phyloP scores from a whole-genome alignment of 345 rosid genomes.

The Microthlaspi erraticum region DNA sequence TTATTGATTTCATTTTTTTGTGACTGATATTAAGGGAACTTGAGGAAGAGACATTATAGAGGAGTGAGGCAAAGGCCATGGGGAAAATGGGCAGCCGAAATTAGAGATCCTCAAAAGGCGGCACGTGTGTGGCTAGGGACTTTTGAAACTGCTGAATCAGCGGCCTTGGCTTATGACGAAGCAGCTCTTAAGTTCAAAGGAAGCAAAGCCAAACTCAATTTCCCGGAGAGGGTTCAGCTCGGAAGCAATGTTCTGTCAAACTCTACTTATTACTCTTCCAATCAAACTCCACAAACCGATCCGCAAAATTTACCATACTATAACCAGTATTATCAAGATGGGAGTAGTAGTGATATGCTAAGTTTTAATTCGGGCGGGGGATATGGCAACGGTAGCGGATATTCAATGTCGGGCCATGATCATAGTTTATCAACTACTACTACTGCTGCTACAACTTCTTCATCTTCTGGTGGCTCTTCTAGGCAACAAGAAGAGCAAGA shows the following conservation, averaged over 20 bases:
- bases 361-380: conserved; percentile 29
- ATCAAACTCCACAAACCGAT: conserved; percentile 12
- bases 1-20: not conserved
- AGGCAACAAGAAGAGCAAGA: conserved; percentile 46
- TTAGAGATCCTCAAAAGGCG: conserved; percentile 63
- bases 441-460: conserved; percentile 37
- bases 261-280: conserved; percentile 32
- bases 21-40: conserved; percentile 40
- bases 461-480: conserved; percentile 46
- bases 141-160: conserved; percentile 76
- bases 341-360: conserved; percentile 29
- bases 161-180: conserved; percentile 78
- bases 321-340: conserved; percentile 42
- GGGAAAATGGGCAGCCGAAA: conserved; percentile 76
- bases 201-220: conserved; percentile 80
- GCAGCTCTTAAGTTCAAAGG: conserved; percentile 86
- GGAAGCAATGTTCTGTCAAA: conserved; percentile 25
- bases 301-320: conserved; percentile 21
- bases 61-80: conserved; percentile 74
- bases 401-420: conserved; percentile 35
- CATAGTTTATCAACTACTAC: conserved; percentile 37
- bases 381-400: conserved; percentile 28
- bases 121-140: conserved; percentile 81
- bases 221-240: conserved; percentile 69
- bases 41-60: conserved; percentile 57